phyloP scores from a whole-genome alignment of 2,329 filamentous ascomycete genomes.

The Fusarium subtropicale region DNA sequence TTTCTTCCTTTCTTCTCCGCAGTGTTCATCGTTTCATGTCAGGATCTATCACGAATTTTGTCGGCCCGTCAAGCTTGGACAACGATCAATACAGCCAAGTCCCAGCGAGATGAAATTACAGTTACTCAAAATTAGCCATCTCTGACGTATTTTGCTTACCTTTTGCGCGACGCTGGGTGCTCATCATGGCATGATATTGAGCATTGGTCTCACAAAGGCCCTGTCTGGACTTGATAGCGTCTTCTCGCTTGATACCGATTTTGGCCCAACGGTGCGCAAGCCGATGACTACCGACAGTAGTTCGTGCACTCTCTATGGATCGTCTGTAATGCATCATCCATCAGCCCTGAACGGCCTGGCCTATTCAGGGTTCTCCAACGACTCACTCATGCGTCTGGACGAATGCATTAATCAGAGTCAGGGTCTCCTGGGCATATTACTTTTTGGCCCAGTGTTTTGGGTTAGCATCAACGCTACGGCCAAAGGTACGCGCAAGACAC shows the following conservation, averaged over 20 bases:
- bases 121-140: slow-evolving; percentile 15
- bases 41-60: slow-evolving; percentile 37
- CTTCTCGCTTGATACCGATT: slow-evolving; percentile 33
- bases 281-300: slow-evolving; percentile 29
- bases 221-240: slow-evolving; percentile 7
- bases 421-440: slow-evolving; percentile 20
- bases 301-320: slow-evolving; percentile 28
- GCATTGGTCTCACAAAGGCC: slow-evolving; percentile 29
- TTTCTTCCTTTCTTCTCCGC: slow-evolving; percentile 15
- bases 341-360: slow-evolving; percentile 15
- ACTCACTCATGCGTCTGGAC: slow-evolving; percentile 30
- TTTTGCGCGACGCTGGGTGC: slow-evolving; percentile 18
- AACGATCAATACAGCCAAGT: slow-evolving; percentile 12
- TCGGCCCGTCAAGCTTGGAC: slow-evolving; percentile 35
- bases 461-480: slow-evolving; percentile 9
- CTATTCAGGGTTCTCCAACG: slow-evolving; percentile 17
- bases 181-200: slow-evolving; percentile 41
- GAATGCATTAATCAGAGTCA: slow-evolving; percentile 10
- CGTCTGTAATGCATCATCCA: slow-evolving; percentile 8
- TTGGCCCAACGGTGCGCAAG: slow-evolving; percentile 14
- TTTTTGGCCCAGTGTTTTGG: neutral
- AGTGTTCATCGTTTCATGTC: slow-evolving; percentile 39
- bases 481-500: slow-evolving; percentile 21
- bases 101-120: slow-evolving; percentile 30
- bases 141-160: slow-evolving; percentile 16